Conservation (phyloP, 257 asterid genomes). For the Fraxinus americana region DNA sequence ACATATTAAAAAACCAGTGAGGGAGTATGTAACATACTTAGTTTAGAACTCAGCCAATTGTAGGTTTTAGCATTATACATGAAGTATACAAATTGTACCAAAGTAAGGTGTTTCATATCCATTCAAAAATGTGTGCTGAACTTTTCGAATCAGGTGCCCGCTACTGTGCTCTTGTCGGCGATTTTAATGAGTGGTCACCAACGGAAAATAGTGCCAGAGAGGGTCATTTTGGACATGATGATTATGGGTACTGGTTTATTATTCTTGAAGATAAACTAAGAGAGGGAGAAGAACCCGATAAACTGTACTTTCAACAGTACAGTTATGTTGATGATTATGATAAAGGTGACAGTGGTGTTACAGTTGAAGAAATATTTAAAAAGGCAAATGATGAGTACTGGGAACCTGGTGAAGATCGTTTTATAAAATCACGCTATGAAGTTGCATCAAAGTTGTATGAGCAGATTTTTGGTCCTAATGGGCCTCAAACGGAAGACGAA, state of each 20-base stretch:
- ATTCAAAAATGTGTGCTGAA: constrained; percentile 27
- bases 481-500: constrained; percentile 96
- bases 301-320: constrained; percentile 85
- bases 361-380: constrained; percentile 70
- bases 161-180: constrained; percentile 90
- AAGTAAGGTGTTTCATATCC: not conserved
- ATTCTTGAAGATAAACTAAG: constrained; percentile 85
- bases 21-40: not conserved
- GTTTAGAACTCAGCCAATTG: constrained; percentile 1
- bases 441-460: constrained; percentile 79
- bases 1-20: not conserved
- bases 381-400: constrained; percentile 88
- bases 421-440: constrained; percentile 69
- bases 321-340: constrained; percentile 83
- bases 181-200: constrained; percentile 92
- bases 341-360: constrained; percentile 86
- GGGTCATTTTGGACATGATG: constrained; percentile 91
- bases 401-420: constrained; percentile 99
- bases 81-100: not conserved
- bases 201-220: constrained; percentile 88
- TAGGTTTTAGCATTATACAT: not conserved
- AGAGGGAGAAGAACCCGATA: constrained; percentile 89
- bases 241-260: constrained; percentile 94
- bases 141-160: constrained; percentile 78
- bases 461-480: constrained; percentile 96